Evolutionary conservation across 768 basidiomycete species (phyloP).

Genomic region (Exidia glandulosa): DNA sequence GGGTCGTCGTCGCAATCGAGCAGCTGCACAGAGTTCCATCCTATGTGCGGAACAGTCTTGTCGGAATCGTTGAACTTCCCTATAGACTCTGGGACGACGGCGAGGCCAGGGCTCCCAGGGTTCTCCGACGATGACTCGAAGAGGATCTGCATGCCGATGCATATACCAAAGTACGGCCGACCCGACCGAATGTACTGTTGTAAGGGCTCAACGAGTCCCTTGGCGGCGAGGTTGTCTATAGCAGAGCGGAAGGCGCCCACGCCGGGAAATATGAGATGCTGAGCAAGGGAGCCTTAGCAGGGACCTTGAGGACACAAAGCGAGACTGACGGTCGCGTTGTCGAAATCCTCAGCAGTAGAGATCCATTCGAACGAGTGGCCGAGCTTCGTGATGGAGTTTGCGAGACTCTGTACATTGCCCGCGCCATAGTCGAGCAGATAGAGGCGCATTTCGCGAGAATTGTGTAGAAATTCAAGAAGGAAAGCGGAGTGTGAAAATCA

Average conservation of each 20-base stretch:
- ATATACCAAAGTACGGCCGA: conserved; percentile 93
- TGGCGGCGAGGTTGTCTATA: conserved; percentile 57
- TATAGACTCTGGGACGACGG: conserved; percentile 74
- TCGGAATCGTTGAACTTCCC: conserved; percentile 54
- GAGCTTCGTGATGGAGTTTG: conserved; percentile 77
- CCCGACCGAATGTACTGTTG: conserved; percentile 76
- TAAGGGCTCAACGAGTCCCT: conserved; percentile 72
- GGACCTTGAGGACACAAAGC: conserved; percentile 1
- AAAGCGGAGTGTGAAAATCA: background rate
- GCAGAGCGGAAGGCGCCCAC: conserved; percentile 91
- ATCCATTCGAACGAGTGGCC: conserved; percentile 90
- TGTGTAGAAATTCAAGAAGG: background rate
- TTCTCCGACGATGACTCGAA: conserved; percentile 82
- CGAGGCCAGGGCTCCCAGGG: conserved; percentile 55
- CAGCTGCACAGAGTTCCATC: conserved; percentile 78
- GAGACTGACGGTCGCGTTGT: conserved; percentile 72
- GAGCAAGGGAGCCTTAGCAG: conserved; percentile 8
- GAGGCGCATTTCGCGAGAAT: conserved; percentile 34
- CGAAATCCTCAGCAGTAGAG: conserved; percentile 65
- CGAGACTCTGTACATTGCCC: conserved; percentile 87
- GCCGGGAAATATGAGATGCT: conserved; percentile 95
- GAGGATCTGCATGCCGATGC: conserved; percentile 96
- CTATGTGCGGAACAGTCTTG: conserved; percentile 95
- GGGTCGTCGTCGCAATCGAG: conserved; percentile 34
- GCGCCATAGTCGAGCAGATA: conserved; percentile 96